Evolutionary conservation across 1,284 basidiomycete species (phyloP), one percentile per base, ranked within the genome.

Genomic region (Fomitopsis schrenkii): DNA sequence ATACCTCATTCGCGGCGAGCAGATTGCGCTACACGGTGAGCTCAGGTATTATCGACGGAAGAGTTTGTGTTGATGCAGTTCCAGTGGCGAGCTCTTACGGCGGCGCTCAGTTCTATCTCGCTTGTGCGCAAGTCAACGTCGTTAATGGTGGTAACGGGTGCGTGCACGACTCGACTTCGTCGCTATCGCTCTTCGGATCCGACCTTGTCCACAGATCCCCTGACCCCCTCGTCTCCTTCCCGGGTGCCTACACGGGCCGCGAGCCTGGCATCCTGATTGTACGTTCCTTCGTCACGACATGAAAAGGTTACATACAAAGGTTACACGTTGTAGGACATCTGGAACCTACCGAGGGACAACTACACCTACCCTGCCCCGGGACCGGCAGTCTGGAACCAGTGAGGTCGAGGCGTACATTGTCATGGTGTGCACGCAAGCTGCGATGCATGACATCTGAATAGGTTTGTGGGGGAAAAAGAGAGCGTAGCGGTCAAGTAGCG

Each of bases 21-120:
- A 79, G 26, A 80, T 82, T 59, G 80, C 80, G 45, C 79, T 95
- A 5, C 93, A 94, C 8, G 74, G 10, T 19, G 33, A 26, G 60
- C 46, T 59, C 42, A 55, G 60, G 57, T 50, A 62, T 64, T 55
- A 61, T 68, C 19, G 33, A 38, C 22, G 22, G 22, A 22, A 1
- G 22, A 2, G 22, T 2, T 22, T 1, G 22, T 22, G 22, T 22
- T 22, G 22, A 22, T 22, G 22, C 22, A 22, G 22, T 22, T 22
- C 22, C 79, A 81, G 64, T 66, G 59, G 71, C 71, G 17, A 61
- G 59, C 50, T 66, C 64, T 17, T 70, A 61, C 59, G 71, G 69
- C 35, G 72, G 72, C 42, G 73, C 72, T 55, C 72, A 74, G 63
- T 72, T 73, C 63, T 73, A 71, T 63, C 65, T 70, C 38, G 46